Conservation (phyloP, 2,329 filamentous ascomycete genomes). For the Fusarium ambrosium region DNA sequence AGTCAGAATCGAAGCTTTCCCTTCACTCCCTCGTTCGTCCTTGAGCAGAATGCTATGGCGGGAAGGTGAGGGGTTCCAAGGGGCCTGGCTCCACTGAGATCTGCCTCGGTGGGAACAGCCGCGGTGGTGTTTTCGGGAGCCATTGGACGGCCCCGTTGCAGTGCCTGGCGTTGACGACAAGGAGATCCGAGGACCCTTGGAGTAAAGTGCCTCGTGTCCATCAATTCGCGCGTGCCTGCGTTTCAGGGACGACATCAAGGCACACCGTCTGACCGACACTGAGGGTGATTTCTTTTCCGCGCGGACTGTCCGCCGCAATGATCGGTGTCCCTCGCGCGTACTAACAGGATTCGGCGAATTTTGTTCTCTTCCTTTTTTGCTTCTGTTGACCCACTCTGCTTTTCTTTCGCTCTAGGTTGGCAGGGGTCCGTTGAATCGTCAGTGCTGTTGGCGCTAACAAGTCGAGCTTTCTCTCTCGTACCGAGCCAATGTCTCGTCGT, state of each 20-base stretch:
- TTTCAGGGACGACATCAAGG: conserved; percentile 26
- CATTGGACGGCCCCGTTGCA: conserved; percentile 43
- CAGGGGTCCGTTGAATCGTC: conserved; percentile 14
- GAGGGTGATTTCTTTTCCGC: conserved; percentile 27
- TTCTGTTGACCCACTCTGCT: conserved; percentile 25
- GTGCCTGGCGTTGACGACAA: conserved; percentile 39
- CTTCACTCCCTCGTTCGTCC: conserved; percentile 40
- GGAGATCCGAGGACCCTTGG: conserved; percentile 39
- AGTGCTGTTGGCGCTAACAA: conserved; percentile 14
- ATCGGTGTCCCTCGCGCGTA: conserved; percentile 25
- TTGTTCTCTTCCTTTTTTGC: conserved; percentile 21
- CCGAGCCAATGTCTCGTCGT: not conserved
- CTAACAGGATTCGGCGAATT: conserved; percentile 34
- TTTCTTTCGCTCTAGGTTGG: conserved; percentile 25
- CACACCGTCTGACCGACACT: conserved; percentile 19
- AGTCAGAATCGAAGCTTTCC: conserved; percentile 48
- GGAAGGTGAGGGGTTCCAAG: conserved; percentile 48
- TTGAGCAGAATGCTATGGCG: conserved; percentile 46
- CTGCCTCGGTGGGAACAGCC: conserved; percentile 46
- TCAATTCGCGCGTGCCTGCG: conserved; percentile 31
- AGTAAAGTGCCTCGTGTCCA: conserved; percentile 17
- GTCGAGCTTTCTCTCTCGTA: conserved; percentile 8
- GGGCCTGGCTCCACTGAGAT: conserved; percentile 46
- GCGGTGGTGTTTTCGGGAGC: conserved; percentile 45
- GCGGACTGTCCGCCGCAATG: conserved; percentile 33